A percentile compares a stretch with the other conserved stretches of the same genome.
Evolutionary conservation across 169 alveolate genomes (phyloP).

Genomic region (Babesia bigemina): DNA sequence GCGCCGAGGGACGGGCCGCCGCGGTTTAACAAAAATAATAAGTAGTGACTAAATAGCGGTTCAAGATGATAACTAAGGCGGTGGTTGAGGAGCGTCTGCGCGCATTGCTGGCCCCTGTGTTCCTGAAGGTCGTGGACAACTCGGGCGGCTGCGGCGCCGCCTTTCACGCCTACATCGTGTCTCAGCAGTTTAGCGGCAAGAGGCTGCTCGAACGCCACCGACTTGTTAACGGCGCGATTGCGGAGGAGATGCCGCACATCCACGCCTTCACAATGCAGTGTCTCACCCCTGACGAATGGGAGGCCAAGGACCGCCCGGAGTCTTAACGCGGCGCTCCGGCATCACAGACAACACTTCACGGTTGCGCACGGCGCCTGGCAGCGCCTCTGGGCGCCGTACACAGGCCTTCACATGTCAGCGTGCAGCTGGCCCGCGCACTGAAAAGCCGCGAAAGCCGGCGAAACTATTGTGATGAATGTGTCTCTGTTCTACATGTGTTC

Average conservation of each 20-base stretch:
- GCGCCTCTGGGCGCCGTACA: too few relatives aligned
- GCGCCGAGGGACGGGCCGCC: neutral
- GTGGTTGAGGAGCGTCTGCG: constrained; percentile 78
- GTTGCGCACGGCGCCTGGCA: too few relatives aligned
- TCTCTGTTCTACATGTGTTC: neutral
- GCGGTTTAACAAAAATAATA: neutral
- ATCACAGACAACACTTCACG: neutral
- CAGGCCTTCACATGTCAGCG: neutral
- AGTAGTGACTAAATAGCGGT: neutral
- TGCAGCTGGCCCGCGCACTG: neutral
- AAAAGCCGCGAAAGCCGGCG: neutral
- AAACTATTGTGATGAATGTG: neutral
- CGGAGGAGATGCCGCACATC: constrained; percentile 76
- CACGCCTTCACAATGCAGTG: constrained; percentile 86
- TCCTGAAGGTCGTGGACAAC: constrained; percentile 79
- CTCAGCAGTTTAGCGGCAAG: constrained; percentile 74
- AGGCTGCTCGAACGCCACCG: constrained; percentile 82
- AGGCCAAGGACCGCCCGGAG: constrained; percentile 58
- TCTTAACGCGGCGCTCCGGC: neutral
- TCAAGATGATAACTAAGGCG: constrained; percentile 31
- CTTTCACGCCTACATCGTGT: constrained; percentile 80
- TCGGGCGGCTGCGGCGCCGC: constrained; percentile 86
- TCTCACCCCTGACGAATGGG: constrained; percentile 82
- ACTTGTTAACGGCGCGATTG: constrained; percentile 78
- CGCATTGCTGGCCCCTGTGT: constrained; percentile 75